phyloP scores from a whole-genome alignment of 1,284 basidiomycete genomes.

The Polyporus tsugae region DNA sequence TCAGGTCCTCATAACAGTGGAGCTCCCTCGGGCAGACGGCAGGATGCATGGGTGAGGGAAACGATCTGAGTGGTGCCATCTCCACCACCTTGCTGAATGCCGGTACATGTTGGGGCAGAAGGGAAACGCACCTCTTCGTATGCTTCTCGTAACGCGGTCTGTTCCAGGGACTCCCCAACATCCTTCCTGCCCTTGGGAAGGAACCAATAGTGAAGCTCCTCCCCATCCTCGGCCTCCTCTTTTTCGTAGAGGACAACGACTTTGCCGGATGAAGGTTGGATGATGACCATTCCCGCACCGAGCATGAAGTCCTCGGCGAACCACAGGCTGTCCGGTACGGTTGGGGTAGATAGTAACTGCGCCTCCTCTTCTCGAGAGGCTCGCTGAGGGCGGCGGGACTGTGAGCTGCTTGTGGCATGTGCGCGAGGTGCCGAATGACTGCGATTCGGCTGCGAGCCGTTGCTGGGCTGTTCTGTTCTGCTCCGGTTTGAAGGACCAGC shows the following conservation, averaged over 20 bases:
- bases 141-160: constrained; percentile 65
- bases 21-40: too few species aligned
- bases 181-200: constrained; percentile 72
- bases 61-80: too few species aligned
- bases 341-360: constrained; percentile 34
- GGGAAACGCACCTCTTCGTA: constrained; percentile 63
- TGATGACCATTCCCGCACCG: constrained; percentile 67
- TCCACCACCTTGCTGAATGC: neutral
- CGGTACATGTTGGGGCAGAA: neutral
- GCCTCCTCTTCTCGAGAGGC: constrained; percentile 8
- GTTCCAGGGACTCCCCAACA: constrained; percentile 64
- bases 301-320: constrained; percentile 59
- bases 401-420: neutral
- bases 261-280: constrained; percentile 54
- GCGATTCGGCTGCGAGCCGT: neutral
- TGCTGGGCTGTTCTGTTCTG: neutral
- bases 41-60: too few species aligned
- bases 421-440: neutral
- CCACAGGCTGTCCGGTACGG: constrained; percentile 53
- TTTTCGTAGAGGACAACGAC: constrained; percentile 50
- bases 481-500: neutral
- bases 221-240: constrained; percentile 28
- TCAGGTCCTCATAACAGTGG: too few species aligned
- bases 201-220: constrained; percentile 49
- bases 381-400: neutral